Percentiles rank a stretch among this genome's conserved stretches.
These are phyloP conservation scores for Colletotrichum lini DNA, from an alignment of 2,329 filamentous ascomycete genomes.

Conservation along the genomic window DNA sequence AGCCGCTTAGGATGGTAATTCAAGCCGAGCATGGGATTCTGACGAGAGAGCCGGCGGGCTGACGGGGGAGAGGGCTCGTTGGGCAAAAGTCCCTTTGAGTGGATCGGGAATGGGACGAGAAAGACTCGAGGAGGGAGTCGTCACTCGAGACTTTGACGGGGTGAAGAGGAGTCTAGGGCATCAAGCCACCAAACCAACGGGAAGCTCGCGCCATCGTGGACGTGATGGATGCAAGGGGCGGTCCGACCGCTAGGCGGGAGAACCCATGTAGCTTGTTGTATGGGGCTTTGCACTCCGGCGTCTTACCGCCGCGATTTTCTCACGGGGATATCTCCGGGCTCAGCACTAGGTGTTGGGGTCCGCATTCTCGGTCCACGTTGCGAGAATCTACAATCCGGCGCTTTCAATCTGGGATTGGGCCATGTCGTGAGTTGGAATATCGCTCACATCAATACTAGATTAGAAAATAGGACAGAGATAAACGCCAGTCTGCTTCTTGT, in stretches of 20 bases:
- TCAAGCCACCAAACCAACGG: conserved; percentile 1
- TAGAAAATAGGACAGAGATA: too few relatives aligned
- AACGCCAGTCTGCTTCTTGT: not conserved
- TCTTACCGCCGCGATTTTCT: not conserved
- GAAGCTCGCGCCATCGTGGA: not conserved
- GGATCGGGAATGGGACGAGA: not conserved
- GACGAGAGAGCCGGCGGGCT: not conserved
- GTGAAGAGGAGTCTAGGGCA: not conserved
- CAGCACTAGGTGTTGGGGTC: not conserved
- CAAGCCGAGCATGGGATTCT: conserved; percentile 21
- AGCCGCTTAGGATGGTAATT: not conserved
- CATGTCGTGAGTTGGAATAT: not conserved
- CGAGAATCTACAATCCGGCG: not conserved
- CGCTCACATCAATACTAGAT: too few relatives aligned
- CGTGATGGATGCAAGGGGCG: not conserved
- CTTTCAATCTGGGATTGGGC: too few relatives aligned
- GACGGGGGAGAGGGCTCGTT: not conserved
- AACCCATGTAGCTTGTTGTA: conserved; percentile 12
- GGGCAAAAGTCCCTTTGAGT: not conserved
- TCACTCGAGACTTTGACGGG: not conserved
- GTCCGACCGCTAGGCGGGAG: not conserved
- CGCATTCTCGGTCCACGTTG: too few relatives aligned
- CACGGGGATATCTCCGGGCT: not conserved
- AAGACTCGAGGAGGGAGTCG: not conserved
- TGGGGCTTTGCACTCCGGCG: not conserved